A percentile compares a stretch with the other conserved stretches of the same genome.
Conservation (phyloP, 495 filamentous ascomycete genomes). For the Lophiotrema nucula region DNA sequence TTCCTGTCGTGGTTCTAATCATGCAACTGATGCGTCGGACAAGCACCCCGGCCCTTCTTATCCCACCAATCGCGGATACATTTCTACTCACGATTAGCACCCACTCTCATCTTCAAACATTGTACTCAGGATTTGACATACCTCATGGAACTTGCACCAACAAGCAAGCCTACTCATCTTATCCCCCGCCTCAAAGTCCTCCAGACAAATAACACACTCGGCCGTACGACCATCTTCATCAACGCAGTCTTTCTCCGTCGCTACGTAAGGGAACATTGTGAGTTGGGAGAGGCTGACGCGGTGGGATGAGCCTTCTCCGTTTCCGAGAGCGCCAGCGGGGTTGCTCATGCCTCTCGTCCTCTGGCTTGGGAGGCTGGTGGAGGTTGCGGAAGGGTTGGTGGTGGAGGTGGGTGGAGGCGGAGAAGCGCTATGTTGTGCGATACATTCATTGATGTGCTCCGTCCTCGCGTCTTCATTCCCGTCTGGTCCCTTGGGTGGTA, state of each 20-base stretch:
- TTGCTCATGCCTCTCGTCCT: constrained; percentile 35
- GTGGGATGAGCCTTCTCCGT: neutral
- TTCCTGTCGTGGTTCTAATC: too few relatives aligned
- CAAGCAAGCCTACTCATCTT: constrained; percentile 85
- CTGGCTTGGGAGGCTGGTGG: constrained; percentile 17
- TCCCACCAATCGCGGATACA: constrained; percentile 46
- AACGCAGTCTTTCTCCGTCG: constrained; percentile 89
- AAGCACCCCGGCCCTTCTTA: constrained; percentile 41
- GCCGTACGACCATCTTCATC: constrained; percentile 57
- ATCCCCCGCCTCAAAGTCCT: constrained; percentile 86
- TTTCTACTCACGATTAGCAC: constrained; percentile 15
- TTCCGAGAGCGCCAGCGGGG: neutral
- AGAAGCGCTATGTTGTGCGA: constrained; percentile 40
- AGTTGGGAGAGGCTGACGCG: constrained; percentile 6
- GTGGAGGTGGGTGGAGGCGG: neutral
- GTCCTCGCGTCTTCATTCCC: constrained; percentile 65
- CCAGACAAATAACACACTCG: constrained; percentile 95
- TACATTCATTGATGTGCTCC: constrained; percentile 74
- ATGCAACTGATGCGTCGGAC: constrained; percentile 45
- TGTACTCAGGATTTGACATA: constrained; percentile 22
- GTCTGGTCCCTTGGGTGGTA: constrained; percentile 64
- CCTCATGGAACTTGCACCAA: constrained; percentile 85
- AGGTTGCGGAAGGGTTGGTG: constrained; percentile 2
- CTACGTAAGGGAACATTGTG: constrained; percentile 68
- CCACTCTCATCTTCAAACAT: neutral